Conservation (phyloP, 441 rosid species). For the Adansonia madagascariensis region DNA sequence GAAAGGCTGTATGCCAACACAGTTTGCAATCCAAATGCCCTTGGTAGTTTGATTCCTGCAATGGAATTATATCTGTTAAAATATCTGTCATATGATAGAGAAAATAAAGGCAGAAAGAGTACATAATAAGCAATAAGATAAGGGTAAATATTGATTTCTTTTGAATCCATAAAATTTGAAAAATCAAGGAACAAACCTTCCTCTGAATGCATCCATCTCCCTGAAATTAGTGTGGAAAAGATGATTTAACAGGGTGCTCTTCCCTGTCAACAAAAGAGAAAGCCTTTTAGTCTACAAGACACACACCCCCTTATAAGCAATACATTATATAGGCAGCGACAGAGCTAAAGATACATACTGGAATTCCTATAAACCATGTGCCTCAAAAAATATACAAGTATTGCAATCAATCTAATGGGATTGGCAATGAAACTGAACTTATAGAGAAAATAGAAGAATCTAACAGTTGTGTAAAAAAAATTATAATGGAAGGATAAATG, state of each 20-base stretch:
- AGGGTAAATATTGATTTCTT: background rate
- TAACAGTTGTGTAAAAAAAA: background rate
- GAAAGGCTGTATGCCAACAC: conserved; percentile 75
- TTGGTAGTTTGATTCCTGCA: conserved; percentile 91
- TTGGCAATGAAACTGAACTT: background rate
- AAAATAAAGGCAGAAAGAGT: background rate
- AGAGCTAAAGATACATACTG: background rate
- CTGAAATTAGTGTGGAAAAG: conserved; percentile 74
- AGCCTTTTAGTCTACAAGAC: conserved; percentile 13
- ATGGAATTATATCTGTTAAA: conserved; percentile 20
- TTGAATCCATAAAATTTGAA: conserved; percentile 23
- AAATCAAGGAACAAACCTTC: conserved; percentile 55
- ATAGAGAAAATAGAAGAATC: background rate
- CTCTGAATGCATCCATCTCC: conserved; percentile 84
- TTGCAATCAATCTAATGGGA: background rate
- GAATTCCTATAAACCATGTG: background rate
- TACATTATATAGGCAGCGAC: background rate
- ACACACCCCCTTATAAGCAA: background rate
- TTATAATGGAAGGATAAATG: conserved; percentile 7
- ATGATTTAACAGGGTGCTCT: conserved; percentile 86
- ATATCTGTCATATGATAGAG: background rate
- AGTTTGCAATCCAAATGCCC: conserved; percentile 89
- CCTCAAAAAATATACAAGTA: background rate
- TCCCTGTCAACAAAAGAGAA: conserved; percentile 48
- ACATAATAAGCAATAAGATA: background rate